These are phyloP conservation scores for Gentiana dahurica DNA, from an alignment of 257 asterid genomes.

Conservation along the genomic window DNA sequence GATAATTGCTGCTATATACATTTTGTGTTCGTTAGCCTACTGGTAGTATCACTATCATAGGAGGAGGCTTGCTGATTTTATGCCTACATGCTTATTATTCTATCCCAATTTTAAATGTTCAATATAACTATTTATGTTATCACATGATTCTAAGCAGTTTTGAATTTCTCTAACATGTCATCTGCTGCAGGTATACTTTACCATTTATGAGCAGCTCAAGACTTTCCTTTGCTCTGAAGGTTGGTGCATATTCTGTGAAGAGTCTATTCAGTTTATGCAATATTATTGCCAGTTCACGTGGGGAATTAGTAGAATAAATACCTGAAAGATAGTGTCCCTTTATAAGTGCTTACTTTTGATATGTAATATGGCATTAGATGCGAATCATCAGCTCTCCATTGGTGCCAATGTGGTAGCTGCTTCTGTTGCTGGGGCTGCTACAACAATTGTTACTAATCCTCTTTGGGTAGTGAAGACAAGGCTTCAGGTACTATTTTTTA, in stretches of 20 bases:
- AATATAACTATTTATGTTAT: no score
- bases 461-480: constrained; percentile 99
- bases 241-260: constrained; percentile 22
- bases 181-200: constrained; percentile 77
- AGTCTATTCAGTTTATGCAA: not conserved
- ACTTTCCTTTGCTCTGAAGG: constrained; percentile 70
- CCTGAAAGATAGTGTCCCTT: not conserved
- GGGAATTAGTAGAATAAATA: not conserved
- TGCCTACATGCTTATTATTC: no score
- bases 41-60: no score
- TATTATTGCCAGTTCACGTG: not conserved
- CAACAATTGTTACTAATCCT: constrained; percentile 80
- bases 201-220: constrained; percentile 84
- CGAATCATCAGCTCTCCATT: constrained; percentile 67
- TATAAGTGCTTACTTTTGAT: not conserved
- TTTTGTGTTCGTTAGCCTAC: no score
- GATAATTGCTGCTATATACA: no score
- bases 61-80: no score
- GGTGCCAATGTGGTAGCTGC: constrained; percentile 96
- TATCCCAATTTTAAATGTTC: no score
- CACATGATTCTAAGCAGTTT: not conserved
- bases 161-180: constrained; percentile 10
- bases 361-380: constrained; percentile 34
- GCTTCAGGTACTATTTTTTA: constrained; percentile 52
- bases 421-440: constrained; percentile 96